Evolutionary conservation across 1,139 yeast genomes (phyloP).

Genomic region (Geotrichum australiense): DNA sequence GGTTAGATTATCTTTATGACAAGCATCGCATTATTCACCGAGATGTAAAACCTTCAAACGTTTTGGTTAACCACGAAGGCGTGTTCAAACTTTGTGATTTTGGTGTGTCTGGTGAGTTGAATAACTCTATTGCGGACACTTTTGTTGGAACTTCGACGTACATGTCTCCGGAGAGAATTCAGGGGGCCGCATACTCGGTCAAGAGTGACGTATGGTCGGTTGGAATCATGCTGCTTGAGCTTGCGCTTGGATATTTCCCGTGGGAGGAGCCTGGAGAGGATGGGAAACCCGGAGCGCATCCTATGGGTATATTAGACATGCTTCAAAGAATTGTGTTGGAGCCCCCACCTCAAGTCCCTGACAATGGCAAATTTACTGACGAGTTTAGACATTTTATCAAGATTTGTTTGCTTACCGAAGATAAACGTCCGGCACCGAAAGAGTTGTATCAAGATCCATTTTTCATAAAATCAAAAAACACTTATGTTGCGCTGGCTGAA

Average conservation of each 20-base stretch:
- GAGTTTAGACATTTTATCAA: slow-evolving; percentile 58
- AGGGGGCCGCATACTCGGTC: slow-evolving; percentile 85
- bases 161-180: slow-evolving; percentile 97
- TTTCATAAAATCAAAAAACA: slow-evolving; percentile 40
- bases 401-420: slow-evolving; percentile 63
- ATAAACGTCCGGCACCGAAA: slow-evolving; percentile 54
- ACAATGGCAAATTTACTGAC: slow-evolving; percentile 35
- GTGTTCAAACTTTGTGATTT: slow-evolving; percentile 83
- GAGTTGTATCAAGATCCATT: slow-evolving; percentile 47
- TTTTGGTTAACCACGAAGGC: slow-evolving; percentile 70
- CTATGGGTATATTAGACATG: slow-evolving; percentile 83
- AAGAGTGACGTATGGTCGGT: slow-evolving; percentile 96
- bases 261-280: slow-evolving; percentile 35
- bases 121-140: slow-evolving; percentile 90
- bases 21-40: slow-evolving; percentile 84
- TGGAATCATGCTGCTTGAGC: slow-evolving; percentile 81
- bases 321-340: slow-evolving; percentile 91
- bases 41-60: slow-evolving; percentile 89
- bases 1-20: slow-evolving; percentile 73
- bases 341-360: slow-evolving; percentile 69
- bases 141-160: slow-evolving; percentile 97
- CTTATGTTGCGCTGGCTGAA: slow-evolving; percentile 39
- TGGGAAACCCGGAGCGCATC: slow-evolving; percentile 37
- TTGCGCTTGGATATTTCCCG: slow-evolving; percentile 76
- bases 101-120: slow-evolving; percentile 87